Percentiles rank a stretch among this genome's conserved stretches.
Conservation (phyloP, 768 basidiomycete genomes). For the Lentinula sp. region DNA sequence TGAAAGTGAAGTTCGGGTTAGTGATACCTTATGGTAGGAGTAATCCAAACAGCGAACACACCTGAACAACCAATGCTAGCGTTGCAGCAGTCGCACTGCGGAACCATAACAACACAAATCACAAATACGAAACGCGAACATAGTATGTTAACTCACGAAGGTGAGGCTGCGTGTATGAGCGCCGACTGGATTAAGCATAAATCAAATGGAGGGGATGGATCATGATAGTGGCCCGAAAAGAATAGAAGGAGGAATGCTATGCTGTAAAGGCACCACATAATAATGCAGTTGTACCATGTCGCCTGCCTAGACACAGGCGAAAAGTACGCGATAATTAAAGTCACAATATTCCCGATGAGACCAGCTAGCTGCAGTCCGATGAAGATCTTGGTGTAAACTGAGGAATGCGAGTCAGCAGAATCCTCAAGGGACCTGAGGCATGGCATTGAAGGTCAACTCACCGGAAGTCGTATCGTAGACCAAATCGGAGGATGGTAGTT, state of each 20-base stretch:
- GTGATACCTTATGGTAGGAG: no score
- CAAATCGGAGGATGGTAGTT: background rate
- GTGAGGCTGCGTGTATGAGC: conserved; percentile 25
- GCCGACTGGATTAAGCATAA: conserved; percentile 25
- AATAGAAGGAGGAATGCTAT: conserved; percentile 26
- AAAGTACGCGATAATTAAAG: conserved; percentile 20
- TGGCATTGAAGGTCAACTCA: background rate
- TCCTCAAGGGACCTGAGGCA: background rate
- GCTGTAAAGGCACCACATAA: conserved; percentile 28
- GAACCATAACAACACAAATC: background rate
- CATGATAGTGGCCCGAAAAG: conserved; percentile 24
- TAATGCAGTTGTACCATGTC: conserved; percentile 29
- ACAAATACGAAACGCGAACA: background rate
- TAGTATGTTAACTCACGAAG: conserved; percentile 18
- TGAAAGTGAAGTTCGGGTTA: background rate
- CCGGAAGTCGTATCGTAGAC: background rate
- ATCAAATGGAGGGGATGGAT: conserved; percentile 12
- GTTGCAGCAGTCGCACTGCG: background rate
- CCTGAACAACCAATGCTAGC: background rate
- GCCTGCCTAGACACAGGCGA: conserved; percentile 14
- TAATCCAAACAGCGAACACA: background rate
- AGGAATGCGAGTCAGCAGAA: background rate
- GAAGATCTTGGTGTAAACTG: conserved; percentile 12
- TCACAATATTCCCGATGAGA: conserved; percentile 16
- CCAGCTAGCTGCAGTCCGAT: conserved; percentile 25